A percentile compares a stretch with the other conserved stretches of the same genome.
Conservation (phyloP, 2,329 filamentous ascomycete genomes). For the Ophiocordyceps camponoti-saundersi region DNA sequence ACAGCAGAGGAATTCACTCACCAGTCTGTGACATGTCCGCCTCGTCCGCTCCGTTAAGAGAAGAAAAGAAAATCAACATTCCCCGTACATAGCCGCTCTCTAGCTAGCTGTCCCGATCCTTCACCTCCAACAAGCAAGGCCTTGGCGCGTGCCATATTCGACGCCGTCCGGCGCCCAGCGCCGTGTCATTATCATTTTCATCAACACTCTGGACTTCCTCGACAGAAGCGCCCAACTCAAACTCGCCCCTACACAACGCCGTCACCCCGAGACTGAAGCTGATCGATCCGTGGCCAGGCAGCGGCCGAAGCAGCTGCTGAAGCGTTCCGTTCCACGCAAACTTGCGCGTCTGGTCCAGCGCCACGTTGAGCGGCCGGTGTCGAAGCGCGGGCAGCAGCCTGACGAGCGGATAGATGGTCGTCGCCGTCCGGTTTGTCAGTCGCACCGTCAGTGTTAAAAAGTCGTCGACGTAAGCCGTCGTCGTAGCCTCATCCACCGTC, state of each 20-base stretch:
- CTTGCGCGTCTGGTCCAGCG: conserved; percentile 67
- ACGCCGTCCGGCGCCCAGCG: conserved; percentile 41
- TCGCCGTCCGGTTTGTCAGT: conserved; percentile 55
- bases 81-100: too few species aligned
- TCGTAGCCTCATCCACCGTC: conserved; percentile 23
- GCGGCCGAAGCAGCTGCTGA: conserved; percentile 51
- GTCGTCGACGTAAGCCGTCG: conserved; percentile 20
- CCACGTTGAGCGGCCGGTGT: conserved; percentile 52
- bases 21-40: too few species aligned
- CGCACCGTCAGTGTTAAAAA: conserved; percentile 56
- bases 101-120: conserved; percentile 1
- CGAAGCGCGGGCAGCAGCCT: conserved; percentile 63
- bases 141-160: conserved; percentile 47
- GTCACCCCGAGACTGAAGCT: conserved; percentile 54
- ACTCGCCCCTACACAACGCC: conserved; percentile 62
- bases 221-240: conserved; percentile 63
- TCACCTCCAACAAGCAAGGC: conserved; percentile 35
- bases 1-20: too few species aligned
- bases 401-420: conserved; percentile 53
- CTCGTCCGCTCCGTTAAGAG: too few species aligned
- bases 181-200: conserved; percentile 34
- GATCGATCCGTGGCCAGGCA: conserved; percentile 40
- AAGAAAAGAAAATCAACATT: too few species aligned
- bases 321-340: conserved; percentile 74
- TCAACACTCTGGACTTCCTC: conserved; percentile 50